Evolutionary conservation across 495 filamentous ascomycete genomes (phyloP), one percentile per base, ranked within the genome.

Genomic region (Aspergillus taichungensis): DNA sequence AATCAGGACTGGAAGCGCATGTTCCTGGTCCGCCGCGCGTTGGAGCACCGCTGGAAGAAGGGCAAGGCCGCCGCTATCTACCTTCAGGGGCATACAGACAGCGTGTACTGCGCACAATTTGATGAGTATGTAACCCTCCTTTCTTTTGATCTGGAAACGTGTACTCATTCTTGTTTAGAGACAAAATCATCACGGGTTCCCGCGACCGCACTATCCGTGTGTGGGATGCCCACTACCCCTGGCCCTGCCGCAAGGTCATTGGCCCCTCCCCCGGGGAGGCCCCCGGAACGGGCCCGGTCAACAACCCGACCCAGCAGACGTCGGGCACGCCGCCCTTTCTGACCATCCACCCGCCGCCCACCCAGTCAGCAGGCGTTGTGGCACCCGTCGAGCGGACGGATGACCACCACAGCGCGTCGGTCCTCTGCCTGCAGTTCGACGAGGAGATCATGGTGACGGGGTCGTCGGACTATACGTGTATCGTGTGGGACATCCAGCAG

Each of bases 51-150:
- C 38, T 98, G 92, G 92, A 78, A 77, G 49, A 64, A 80, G 34
- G 84, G 86, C 47, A 76, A 80, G 42, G 85, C 86, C 18, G 83
- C 80, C 34, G 82, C 87, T 0, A 83, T 94, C 42, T 95, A 94
- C 60, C 71, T 97, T 12, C 85, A 91, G 56, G 92, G 94, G 1
- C 92, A 98, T 56, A 77, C 77, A 8, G 92, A 97, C 62, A 95
- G 87, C 50, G 90, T 98, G 18, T 98, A 98, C 65, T 97, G 92
- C 62, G 80, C 91, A 33, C 92, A 97, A 60, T 98, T 96, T 67
- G 92, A 98, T 61, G 90, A 97, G 84, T 87, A 78, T 47, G 83
- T 67, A 42, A 8, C 46, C 30, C 42, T 46, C 9, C 6, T 27
- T 12, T 10, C n/a, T 24, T 43, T 41, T n/a, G 40, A 9, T 42